Evolutionary conservation across 2,329 filamentous ascomycete species (phyloP).

Genomic region (Claviceps sorghi): DNA sequence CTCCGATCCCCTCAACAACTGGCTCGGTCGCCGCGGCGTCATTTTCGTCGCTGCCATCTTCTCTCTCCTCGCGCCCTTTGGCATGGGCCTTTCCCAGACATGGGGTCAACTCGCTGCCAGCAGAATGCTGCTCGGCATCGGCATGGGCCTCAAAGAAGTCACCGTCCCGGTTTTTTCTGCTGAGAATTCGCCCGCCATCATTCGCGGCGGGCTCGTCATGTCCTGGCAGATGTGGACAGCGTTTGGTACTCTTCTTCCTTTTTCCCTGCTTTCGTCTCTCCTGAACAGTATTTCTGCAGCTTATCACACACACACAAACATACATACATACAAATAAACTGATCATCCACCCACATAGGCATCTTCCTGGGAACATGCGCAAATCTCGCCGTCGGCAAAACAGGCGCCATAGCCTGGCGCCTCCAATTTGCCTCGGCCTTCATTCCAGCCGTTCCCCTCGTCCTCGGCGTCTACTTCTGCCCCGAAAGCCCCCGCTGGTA

Average conservation of each 20-base stretch:
- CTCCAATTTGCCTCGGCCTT: conserved; percentile 51
- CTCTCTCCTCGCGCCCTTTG: conserved; percentile 46
- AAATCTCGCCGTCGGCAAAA: conserved; percentile 48
- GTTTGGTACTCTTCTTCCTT: neutral
- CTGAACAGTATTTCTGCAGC: neutral
- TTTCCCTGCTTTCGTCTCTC: neutral
- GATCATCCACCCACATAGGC: conserved; percentile 18
- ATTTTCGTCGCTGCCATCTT: conserved; percentile 51
- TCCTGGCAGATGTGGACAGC: conserved; percentile 35
- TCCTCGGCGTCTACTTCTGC: conserved; percentile 43
- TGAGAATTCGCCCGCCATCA: conserved; percentile 36
- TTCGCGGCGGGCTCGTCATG: conserved; percentile 39
- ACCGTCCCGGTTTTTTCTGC: conserved; percentile 40
- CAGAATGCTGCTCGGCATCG: conserved; percentile 37
- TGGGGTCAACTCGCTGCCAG: conserved; percentile 44
- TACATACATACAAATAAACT: neutral
- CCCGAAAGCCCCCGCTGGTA: conserved; percentile 53
- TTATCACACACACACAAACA: neutral
- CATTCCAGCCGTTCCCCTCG: conserved; percentile 47
- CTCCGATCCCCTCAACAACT: conserved; percentile 46
- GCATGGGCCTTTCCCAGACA: conserved; percentile 41
- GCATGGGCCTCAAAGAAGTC: conserved; percentile 40
- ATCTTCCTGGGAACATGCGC: conserved; percentile 54
- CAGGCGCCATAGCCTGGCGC: conserved; percentile 45
- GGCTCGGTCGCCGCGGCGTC: conserved; percentile 44